A percentile compares a stretch with the other conserved stretches of the same genome.
Evolutionary conservation across 139 green algal species (phyloP).

Genomic region (Zygnema cylindricum): DNA sequence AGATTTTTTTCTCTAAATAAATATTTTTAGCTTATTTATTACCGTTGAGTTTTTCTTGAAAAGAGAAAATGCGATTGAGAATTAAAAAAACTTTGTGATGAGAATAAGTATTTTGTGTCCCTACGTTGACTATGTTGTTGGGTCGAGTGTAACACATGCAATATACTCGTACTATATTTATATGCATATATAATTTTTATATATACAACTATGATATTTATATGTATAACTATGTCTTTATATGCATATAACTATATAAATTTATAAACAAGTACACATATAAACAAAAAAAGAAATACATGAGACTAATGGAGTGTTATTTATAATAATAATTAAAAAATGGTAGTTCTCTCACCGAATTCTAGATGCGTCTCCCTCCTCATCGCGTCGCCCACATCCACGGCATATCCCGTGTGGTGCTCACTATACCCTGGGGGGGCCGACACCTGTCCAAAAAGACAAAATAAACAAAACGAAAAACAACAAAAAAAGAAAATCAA

Average conservation of each 20-base stretch:
- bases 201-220: not conserved
- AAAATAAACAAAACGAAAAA: too few species aligned
- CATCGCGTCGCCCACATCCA: slow-evolving; percentile 63
- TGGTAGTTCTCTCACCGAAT: slow-evolving; percentile 38
- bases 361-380: slow-evolving; percentile 51
- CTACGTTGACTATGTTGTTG: too few species aligned
- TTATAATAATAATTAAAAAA: not conserved
- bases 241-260: not conserved
- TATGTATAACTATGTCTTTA: not conserved
- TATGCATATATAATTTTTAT: not conserved
- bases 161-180: too few species aligned
- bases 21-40: not conserved
- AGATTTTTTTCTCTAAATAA: too few species aligned
- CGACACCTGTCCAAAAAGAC: slow-evolving; percentile 63
- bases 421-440: slow-evolving; percentile 66
- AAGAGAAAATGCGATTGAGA: too few species aligned
- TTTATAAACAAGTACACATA: not conserved
- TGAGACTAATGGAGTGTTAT: slow-evolving; percentile 5
- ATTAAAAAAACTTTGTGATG: too few species aligned
- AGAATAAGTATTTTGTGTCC: too few species aligned
- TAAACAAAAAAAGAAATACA: not conserved
- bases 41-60: too few species aligned
- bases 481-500: too few species aligned
- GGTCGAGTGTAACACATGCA: too few species aligned
- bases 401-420: slow-evolving; percentile 67